These are phyloP conservation scores for Collybia mongolica DNA, from an alignment of 768 basidiomycete species.

Conservation along the genomic window DNA sequence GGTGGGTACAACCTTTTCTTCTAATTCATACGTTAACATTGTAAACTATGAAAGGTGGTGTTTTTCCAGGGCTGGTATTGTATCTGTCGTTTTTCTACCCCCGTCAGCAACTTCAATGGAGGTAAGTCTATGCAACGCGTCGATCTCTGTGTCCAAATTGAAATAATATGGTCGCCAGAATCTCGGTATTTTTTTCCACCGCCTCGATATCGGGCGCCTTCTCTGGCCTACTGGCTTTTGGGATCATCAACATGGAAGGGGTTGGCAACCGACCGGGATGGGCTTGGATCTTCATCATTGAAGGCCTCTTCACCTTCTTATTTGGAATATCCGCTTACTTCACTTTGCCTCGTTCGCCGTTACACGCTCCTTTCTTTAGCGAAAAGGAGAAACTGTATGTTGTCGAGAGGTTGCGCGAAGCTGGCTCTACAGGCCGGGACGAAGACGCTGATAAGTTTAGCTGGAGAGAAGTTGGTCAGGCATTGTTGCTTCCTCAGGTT, in stretches of 20 bases:
- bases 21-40: background rate
- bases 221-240: conserved; percentile 65
- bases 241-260: conserved; percentile 64
- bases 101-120: conserved; percentile 46
- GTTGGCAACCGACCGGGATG: conserved; percentile 53
- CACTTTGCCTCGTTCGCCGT: conserved; percentile 38
- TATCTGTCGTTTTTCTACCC: conserved; percentile 59
- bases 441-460: conserved; percentile 29
- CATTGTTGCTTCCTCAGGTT: conserved; percentile 33
- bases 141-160: background rate
- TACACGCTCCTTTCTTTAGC: conserved; percentile 33
- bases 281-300: conserved; percentile 51
- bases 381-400: conserved; percentile 32
- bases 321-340: conserved; percentile 41
- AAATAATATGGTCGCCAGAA: conserved; percentile 30
- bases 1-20: conserved; percentile 22
- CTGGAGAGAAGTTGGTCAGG: conserved; percentile 33
- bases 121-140: conserved; percentile 24
- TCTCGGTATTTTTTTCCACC: conserved; percentile 48
- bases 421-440: conserved; percentile 20
- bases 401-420: conserved; percentile 37
- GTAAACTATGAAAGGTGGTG: conserved; percentile 36
- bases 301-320: conserved; percentile 43
- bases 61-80: conserved; percentile 56
- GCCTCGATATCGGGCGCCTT: conserved; percentile 64